Evolutionary conservation across 2,329 filamentous ascomycete species (phyloP), one percentile per base, ranked within the genome.

Genomic region (Fusarium ambrosium): DNA sequence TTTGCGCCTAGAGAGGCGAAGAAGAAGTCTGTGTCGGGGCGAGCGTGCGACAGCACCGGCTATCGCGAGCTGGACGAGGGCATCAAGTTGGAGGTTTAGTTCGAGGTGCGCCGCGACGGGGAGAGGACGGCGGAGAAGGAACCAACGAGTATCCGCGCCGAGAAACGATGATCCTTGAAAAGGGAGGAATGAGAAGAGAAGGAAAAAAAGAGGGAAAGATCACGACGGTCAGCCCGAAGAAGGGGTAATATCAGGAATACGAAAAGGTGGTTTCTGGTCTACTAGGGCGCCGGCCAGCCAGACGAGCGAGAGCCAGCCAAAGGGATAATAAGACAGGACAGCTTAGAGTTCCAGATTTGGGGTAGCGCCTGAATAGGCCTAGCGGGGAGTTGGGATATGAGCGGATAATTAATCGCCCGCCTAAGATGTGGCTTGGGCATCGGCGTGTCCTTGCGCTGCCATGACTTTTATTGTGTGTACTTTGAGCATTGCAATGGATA

Each of bases 311-410:
- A 66, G 66, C 67, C 66, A 70, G 71, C 60, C 67, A 72, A 74
- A 75, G 77, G 77, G 77, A 74, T 79, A 72, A 74, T 79, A 73
- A 63, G 72, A 70, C 70, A 79, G 75, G 76, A 75, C 75, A 71
- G 77, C 75, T 72, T 74, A 78, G 74, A 76, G 77, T 77, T 77
- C 48, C 48, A 55, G 77, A 73, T 70, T 78, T 70, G 66, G 56
- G 56, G 41, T 58, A 63, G 43, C 20, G 58, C 66, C 58, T 34
- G 37, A 77, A 73, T 27, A 41, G 69, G 77, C 41, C 61, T 79
- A 79, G 77, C 56, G 48, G 48, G 27, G 48, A 32, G 72, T 45
- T 67, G 68, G 24, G 11, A 7, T 11, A 6, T 16, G 48, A n/a
- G 37, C 18, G 43, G 34, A 51, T 60, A 70, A 65, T 73, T 55